These are phyloP conservation scores for Trichoderma pleuroti DNA, from an alignment of 2,329 filamentous ascomycete species.

Conservation along the genomic window DNA sequence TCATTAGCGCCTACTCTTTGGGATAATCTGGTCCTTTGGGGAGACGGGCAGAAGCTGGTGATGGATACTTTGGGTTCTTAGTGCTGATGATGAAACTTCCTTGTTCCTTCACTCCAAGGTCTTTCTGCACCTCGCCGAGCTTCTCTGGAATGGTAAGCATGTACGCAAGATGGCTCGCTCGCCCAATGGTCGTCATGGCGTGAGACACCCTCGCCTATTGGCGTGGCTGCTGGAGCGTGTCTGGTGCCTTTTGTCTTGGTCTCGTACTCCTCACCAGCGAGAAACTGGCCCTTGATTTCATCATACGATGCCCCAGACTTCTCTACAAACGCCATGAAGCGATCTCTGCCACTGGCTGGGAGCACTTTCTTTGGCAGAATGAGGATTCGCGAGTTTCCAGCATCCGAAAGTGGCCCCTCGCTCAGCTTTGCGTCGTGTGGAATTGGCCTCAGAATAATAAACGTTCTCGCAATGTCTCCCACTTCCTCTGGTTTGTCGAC, in stretches of 20 bases:
- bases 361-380: constrained; percentile 82
- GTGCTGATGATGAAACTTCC: constrained; percentile 71
- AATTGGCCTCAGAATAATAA: constrained; percentile 74
- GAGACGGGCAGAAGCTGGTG: constrained; percentile 61
- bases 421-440: constrained; percentile 61
- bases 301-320: constrained; percentile 64
- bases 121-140: constrained; percentile 67
- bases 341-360: constrained; percentile 63
- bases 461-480: constrained; percentile 71
- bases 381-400: constrained; percentile 65
- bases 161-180: constrained; percentile 75
- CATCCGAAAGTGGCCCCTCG: constrained; percentile 45
- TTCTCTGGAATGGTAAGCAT: constrained; percentile 70
- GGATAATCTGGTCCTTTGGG: constrained; percentile 67
- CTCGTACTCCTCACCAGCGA: constrained; percentile 63
- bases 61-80: constrained; percentile 71
- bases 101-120: constrained; percentile 69
- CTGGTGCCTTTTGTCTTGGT: constrained; percentile 73
- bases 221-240: constrained; percentile 64
- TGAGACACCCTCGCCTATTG: constrained; percentile 85
- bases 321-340: constrained; percentile 80
- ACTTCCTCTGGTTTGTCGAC: constrained; percentile 66
- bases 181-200: constrained; percentile 67
- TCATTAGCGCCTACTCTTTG: constrained; percentile 51
- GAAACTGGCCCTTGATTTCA: constrained; percentile 69